Conservation (phyloP, 148 eudicot species). For the Talinum fruticosum region DNA sequence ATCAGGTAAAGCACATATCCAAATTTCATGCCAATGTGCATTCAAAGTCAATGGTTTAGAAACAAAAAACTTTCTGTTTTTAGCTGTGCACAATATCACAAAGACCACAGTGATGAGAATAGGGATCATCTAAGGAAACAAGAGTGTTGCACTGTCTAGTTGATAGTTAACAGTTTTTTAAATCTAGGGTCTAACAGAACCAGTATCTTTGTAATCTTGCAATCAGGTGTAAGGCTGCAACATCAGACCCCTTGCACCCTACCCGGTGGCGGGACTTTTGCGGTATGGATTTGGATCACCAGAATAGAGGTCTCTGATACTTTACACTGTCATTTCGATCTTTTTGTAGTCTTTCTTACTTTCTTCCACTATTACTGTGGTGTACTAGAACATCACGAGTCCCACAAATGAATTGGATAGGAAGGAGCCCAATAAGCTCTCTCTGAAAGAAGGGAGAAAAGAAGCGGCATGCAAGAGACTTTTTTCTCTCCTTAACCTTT, state of each 20-base stretch:
- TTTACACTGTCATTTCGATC: background rate
- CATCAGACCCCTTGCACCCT: too few relatives aligned
- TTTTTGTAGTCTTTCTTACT: background rate
- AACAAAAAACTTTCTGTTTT: background rate
- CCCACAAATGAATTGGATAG: background rate
- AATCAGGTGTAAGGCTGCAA: too few relatives aligned
- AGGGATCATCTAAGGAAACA: background rate
- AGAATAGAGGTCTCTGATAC: background rate
- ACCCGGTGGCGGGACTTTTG: too few relatives aligned
- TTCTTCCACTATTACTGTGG: background rate
- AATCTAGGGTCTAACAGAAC: too few relatives aligned
- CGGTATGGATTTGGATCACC: too few relatives aligned
- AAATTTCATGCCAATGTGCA: background rate
- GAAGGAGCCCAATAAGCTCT: background rate
- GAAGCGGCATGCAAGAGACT: background rate
- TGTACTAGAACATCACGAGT: background rate
- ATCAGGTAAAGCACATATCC: conserved; percentile 7
- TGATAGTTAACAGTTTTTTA: too few relatives aligned
- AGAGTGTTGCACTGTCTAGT: background rate
- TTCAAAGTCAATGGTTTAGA: background rate
- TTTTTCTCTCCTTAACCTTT: background rate
- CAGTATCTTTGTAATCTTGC: too few relatives aligned
- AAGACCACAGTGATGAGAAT: background rate
- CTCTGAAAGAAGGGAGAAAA: background rate
- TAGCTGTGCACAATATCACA: background rate